Evolutionary conservation across 257 asterid genomes (phyloP).

Genomic region (Plantago major): DNA sequence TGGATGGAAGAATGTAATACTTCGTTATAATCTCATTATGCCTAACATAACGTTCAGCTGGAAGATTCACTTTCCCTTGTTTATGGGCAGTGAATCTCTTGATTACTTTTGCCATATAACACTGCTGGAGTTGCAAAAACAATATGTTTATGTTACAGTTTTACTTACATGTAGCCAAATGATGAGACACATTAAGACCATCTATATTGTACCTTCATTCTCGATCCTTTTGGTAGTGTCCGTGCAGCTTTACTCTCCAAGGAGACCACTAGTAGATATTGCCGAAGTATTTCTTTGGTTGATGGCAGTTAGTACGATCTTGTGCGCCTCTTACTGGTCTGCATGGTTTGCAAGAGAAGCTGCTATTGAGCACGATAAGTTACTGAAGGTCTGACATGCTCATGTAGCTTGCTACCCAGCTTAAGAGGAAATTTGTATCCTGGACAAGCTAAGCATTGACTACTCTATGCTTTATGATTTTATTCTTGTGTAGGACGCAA

Average conservation of each 20-base stretch:
- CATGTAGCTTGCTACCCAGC: slow-evolving; percentile 4
- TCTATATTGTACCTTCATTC: too few relatives aligned
- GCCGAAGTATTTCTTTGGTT: slow-evolving; percentile 96
- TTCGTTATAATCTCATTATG: too few relatives aligned
- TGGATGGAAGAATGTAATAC: too few relatives aligned
- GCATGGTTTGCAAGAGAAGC: slow-evolving; percentile 90
- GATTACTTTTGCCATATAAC: too few relatives aligned
- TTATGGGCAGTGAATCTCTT: too few relatives aligned
- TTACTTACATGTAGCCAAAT: too few relatives aligned
- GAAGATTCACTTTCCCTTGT: too few relatives aligned
- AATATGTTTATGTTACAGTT: too few relatives aligned
- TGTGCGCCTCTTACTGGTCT: slow-evolving; percentile 91
- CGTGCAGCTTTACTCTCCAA: slow-evolving; percentile 90
- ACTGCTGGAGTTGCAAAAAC: too few relatives aligned
- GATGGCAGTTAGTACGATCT: slow-evolving; percentile 86
- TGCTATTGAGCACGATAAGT: slow-evolving; percentile 70
- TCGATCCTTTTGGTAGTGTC: slow-evolving; percentile 26
- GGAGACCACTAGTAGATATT: slow-evolving; percentile 75
- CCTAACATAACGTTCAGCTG: too few relatives aligned
- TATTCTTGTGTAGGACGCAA: slow-evolving; percentile 49
- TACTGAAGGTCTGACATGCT: slow-evolving; percentile 52
- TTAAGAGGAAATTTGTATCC: slow-evolving; percentile 2
- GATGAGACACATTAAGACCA: too few relatives aligned
- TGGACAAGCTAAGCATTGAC: too few relatives aligned
- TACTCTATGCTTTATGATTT: background rate